These are phyloP conservation scores for Balamuthia mandrillaris DNA, from an alignment of 208 protist species.

Conservation along the genomic window DNA sequence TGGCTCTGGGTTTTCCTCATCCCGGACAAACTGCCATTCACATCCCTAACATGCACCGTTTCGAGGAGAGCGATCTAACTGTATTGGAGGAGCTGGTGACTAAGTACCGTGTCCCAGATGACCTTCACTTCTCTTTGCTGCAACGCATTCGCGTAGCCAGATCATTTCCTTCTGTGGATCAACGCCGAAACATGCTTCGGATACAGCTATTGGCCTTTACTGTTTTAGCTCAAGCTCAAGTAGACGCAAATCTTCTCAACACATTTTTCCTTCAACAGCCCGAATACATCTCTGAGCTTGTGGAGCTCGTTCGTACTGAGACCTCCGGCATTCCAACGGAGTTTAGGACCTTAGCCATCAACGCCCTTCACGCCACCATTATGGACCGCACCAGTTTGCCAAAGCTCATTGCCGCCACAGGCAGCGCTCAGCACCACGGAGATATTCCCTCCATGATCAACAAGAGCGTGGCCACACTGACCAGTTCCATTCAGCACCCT, in stretches of 20 bases:
- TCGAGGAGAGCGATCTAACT: constrained; percentile 13
- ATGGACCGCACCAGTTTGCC: constrained; percentile 15
- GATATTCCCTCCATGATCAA: constrained; percentile 24
- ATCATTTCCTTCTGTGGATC: neutral
- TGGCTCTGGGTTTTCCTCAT: neutral
- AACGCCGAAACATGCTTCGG: neutral
- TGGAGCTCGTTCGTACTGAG: constrained; percentile 21
- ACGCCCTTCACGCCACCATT: constrained; percentile 13
- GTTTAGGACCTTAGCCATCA: constrained; percentile 1
- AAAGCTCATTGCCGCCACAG: constrained; percentile 28
- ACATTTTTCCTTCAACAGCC: constrained; percentile 37
- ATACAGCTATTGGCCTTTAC: constrained; percentile 26
- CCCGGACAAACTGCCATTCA: neutral
- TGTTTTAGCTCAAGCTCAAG: constrained; percentile 24
- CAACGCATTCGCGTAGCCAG: constrained; percentile 8
- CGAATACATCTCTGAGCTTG: constrained; percentile 35
- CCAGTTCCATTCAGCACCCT: constrained; percentile 22
- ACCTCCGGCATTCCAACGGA: neutral
- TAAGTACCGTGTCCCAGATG: constrained; percentile 15
- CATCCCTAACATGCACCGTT: neutral
- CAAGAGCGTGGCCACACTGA: constrained; percentile 5
- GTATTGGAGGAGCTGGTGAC: constrained; percentile 8
- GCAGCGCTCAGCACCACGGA: constrained; percentile 30
- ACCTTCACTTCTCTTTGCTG: constrained; percentile 29
- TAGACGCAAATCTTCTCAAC: neutral